phyloP scores from a whole-genome alignment of 2,329 filamentous ascomycete genomes.

The Cladophialophora immunda region DNA sequence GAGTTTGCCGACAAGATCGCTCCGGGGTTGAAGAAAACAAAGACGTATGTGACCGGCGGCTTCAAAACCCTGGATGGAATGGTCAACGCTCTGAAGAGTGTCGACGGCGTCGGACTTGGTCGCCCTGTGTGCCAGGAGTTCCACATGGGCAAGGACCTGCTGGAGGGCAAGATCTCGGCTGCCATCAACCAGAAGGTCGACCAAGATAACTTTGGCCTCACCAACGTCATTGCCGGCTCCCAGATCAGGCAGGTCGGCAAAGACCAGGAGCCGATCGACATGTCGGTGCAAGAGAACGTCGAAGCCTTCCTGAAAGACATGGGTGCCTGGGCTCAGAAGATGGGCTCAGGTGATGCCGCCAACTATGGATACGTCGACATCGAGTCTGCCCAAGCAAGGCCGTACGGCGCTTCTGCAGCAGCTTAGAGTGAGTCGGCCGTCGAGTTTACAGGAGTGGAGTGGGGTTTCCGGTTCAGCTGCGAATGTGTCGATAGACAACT shows the following conservation, averaged over 20 bases:
- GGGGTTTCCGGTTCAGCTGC: not conserved
- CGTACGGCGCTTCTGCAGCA: slow-evolving; percentile 13
- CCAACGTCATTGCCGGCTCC: slow-evolving; percentile 57
- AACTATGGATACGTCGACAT: slow-evolving; percentile 57
- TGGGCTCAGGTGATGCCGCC: slow-evolving; percentile 48
- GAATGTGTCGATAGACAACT: not conserved
- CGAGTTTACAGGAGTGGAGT: not conserved
- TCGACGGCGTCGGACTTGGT: slow-evolving; percentile 69
- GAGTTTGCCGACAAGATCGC: slow-evolving; percentile 66
- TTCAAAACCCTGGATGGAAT: slow-evolving; percentile 65
- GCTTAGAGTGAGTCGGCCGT: slow-evolving; percentile 9
- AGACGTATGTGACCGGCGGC: slow-evolving; percentile 67
- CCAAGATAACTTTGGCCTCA: slow-evolving; percentile 62
- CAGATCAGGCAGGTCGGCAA: slow-evolving; percentile 64
- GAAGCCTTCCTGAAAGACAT: slow-evolving; percentile 60
- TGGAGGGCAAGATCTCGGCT: slow-evolving; percentile 50
- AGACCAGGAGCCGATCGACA: slow-evolving; percentile 62
- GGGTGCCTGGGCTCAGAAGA: slow-evolving; percentile 53
- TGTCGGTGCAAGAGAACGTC: slow-evolving; percentile 58
- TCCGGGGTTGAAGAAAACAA: slow-evolving; percentile 60
- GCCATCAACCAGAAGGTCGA: slow-evolving; percentile 60
- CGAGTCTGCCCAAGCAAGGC: slow-evolving; percentile 18
- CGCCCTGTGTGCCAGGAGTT: slow-evolving; percentile 62
- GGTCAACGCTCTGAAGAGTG: slow-evolving; percentile 64
- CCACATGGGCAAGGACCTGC: slow-evolving; percentile 43